Conservation (phyloP, 768 basidiomycete genomes). For the Suillus lakei region DNA sequence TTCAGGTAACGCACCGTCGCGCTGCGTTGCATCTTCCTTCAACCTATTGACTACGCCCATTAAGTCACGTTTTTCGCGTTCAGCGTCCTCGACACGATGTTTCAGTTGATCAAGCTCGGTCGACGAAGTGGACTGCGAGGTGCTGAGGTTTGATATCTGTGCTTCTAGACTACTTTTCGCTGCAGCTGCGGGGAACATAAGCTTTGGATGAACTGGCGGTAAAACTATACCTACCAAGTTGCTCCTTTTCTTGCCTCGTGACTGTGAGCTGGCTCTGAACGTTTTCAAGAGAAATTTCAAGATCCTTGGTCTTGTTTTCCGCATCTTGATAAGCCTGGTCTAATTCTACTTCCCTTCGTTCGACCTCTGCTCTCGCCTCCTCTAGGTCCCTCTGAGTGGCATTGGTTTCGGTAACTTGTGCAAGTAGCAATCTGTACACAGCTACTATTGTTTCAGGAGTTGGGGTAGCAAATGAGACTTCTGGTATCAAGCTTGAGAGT, state of each 20-base stretch:
- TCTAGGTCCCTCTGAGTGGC: slow-evolving; percentile 66
- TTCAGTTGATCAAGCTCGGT: slow-evolving; percentile 62
- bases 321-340: slow-evolving; percentile 85
- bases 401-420: slow-evolving; percentile 61
- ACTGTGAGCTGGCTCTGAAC: slow-evolving; percentile 59
- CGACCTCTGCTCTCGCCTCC: slow-evolving; percentile 65
- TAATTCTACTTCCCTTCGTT: slow-evolving; percentile 80
- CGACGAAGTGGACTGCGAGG: slow-evolving; percentile 65
- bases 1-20: slow-evolving; percentile 62
- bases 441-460: slow-evolving; percentile 62
- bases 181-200: slow-evolving; percentile 40
- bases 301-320: slow-evolving; percentile 61
- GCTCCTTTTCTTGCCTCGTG: slow-evolving; percentile 65
- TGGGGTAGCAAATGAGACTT: slow-evolving; percentile 57
- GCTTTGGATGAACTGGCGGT: slow-evolving; percentile 7
- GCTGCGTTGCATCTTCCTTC: slow-evolving; percentile 73
- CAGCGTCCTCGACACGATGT: slow-evolving; percentile 70
- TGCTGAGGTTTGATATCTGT: slow-evolving; percentile 60
- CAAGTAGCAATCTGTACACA: slow-evolving; percentile 65
- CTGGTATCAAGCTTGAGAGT: slow-evolving; percentile 65
- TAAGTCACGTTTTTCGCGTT: slow-evolving; percentile 91
- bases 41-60: slow-evolving; percentile 81
- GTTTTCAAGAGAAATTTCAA: slow-evolving; percentile 55
- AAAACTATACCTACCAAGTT: slow-evolving; percentile 52
- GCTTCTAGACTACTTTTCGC: slow-evolving; percentile 54